These are phyloP conservation scores for Venustampulla echinocandica DNA, from an alignment of 495 filamentous ascomycete species.

Conservation along the genomic window DNA sequence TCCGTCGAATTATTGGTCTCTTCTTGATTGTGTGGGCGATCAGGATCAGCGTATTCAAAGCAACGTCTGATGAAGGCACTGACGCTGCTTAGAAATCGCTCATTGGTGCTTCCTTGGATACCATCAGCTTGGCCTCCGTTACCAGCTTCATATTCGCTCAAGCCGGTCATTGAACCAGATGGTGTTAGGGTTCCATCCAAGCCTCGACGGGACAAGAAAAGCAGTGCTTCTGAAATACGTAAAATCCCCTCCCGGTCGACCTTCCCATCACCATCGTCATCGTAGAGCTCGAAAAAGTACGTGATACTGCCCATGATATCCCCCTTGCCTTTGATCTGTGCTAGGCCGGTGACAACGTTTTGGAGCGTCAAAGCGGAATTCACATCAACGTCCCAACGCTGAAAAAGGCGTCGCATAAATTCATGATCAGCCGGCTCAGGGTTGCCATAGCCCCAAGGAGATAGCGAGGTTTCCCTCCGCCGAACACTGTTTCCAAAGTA, in stretches of 20 bases:
- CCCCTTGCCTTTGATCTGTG: constrained; percentile 78
- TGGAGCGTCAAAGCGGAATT: constrained; percentile 71
- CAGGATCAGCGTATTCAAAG: constrained; percentile 97
- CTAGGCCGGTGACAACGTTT: constrained; percentile 83
- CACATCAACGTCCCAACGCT: constrained; percentile 74
- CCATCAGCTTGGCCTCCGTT: constrained; percentile 18
- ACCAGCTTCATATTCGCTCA: constrained; percentile 28
- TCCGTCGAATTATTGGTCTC: constrained; percentile 32
- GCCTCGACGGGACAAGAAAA: constrained; percentile 84
- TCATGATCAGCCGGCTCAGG: constrained; percentile 90
- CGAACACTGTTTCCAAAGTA: constrained; percentile 49
- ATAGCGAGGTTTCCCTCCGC: constrained; percentile 40
- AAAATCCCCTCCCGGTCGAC: constrained; percentile 97
- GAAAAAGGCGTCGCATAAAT: constrained; percentile 84
- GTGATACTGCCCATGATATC: constrained; percentile 97
- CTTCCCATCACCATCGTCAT: constrained; percentile 81
- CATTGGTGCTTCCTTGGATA: constrained; percentile 35
- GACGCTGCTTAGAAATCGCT: constrained; percentile 81
- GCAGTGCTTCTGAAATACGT: constrained; percentile 83
- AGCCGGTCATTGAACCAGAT: constrained; percentile 27
- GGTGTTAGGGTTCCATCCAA: constrained; percentile 63
- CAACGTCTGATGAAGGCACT: constrained; percentile 92
- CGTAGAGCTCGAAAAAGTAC: constrained; percentile 96
- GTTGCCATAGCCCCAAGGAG: constrained; percentile 63
- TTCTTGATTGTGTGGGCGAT: constrained; percentile 45